Evolutionary conservation across 441 rosid species (phyloP).

Genomic region (Brassica balearica): DNA sequence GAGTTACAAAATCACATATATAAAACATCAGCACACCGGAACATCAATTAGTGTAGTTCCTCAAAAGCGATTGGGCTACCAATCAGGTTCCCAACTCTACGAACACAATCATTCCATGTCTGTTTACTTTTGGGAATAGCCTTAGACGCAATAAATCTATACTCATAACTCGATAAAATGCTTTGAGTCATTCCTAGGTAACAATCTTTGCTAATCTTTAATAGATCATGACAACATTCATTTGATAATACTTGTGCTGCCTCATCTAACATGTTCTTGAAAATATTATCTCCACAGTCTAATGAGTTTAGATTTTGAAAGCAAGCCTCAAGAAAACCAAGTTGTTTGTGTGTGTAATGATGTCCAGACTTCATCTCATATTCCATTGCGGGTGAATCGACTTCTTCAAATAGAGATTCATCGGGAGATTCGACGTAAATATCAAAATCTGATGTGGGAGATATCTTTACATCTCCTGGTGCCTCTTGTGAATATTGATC

Average conservation of each 20-base stretch:
- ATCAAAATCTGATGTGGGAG: constrained; percentile 20
- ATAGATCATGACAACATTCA: constrained; percentile 23
- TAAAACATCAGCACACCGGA: neutral
- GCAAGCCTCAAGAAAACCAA: constrained; percentile 4
- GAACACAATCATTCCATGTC: neutral
- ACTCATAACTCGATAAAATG: constrained; percentile 15
- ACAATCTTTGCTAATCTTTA: constrained; percentile 31
- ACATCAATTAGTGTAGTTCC: neutral
- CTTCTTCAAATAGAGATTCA: constrained; percentile 15
- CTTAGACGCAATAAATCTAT: constrained; percentile 15
- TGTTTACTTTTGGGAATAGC: constrained; percentile 29
- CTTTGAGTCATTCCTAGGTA: constrained; percentile 11
- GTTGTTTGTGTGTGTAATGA: neutral
- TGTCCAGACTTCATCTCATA: neutral
- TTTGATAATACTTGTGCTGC: neutral
- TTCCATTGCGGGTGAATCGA: constrained; percentile 12
- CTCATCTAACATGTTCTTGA: constrained; percentile 6
- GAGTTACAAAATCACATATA: neutral
- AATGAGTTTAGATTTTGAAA: neutral
- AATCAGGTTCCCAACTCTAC: constrained; percentile 14
- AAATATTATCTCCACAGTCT: constrained; percentile 9
- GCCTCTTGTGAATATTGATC: constrained; percentile 17
- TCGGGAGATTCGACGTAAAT: constrained; percentile 16
- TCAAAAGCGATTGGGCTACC: neutral
- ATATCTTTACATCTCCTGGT: constrained; percentile 26